phyloP scores from a whole-genome alignment of 2,329 filamentous ascomycete genomes.

The Zymoseptoria passerinii region DNA sequence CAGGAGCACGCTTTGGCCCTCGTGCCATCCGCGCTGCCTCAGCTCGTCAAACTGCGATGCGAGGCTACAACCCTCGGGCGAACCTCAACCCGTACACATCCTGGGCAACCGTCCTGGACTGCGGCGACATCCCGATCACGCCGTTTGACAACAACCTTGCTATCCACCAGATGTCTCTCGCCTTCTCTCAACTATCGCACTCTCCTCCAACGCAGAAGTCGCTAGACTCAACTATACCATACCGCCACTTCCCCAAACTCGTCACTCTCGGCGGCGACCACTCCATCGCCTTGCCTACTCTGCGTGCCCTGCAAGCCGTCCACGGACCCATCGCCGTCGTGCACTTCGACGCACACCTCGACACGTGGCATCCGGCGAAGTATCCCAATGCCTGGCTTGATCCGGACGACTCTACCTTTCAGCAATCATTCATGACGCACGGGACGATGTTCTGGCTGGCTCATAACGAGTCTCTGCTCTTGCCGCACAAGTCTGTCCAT shows the following conservation, averaged over 20 bases:
- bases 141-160: conserved; percentile 81
- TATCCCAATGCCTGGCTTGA: conserved; percentile 69
- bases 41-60: conserved; percentile 67
- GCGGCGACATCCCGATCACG: conserved; percentile 77
- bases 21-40: conserved; percentile 80
- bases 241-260: conserved; percentile 39
- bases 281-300: conserved; percentile 43
- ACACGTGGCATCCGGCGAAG: conserved; percentile 76
- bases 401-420: conserved; percentile 38
- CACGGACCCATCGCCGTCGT: conserved; percentile 42
- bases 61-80: conserved; percentile 75
- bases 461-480: conserved; percentile 68
- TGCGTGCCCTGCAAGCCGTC: conserved; percentile 40
- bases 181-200: conserved; percentile 60
- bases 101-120: conserved; percentile 56
- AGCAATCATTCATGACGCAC: conserved; percentile 72
- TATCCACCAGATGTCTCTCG: conserved; percentile 73
- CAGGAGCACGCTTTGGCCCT: conserved; percentile 65
- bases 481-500: conserved; percentile 67
- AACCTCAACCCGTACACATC: conserved; percentile 73
- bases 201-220: conserved; percentile 31
- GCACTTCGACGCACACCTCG: conserved; percentile 57
- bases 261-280: conserved; percentile 44
- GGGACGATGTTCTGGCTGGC: conserved; percentile 91
- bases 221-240: conserved; percentile 31